A percentile compares a stretch with the other conserved stretches of the same genome.
These are phyloP conservation scores for Ophiocordyceps camponoti-floridani DNA, from an alignment of 2,329 filamentous ascomycete genomes.

Conservation along the genomic window DNA sequence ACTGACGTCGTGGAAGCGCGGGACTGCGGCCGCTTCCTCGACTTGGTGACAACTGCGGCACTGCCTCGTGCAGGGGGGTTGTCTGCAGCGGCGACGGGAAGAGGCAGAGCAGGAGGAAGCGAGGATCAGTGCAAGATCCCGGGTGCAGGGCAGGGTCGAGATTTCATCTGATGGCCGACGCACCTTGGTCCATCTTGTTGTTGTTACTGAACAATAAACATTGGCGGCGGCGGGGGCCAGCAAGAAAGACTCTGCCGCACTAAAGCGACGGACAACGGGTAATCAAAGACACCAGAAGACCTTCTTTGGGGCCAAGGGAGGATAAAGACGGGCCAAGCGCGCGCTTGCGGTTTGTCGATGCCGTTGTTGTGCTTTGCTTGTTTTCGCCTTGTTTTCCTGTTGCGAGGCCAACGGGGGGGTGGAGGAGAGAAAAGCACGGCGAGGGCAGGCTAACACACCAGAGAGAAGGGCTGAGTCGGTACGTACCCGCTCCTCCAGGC, in stretches of 20 bases:
- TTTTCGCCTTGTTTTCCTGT: conserved; percentile 24
- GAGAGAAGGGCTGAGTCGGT: conserved; percentile 2
- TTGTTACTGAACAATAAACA: conserved; percentile 21
- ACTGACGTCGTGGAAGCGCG: conserved; percentile 38
- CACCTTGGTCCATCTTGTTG: conserved; percentile 20
- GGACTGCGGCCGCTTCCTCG: conserved; percentile 32
- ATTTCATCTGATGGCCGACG: conserved; percentile 4
- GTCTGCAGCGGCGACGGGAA: conserved; percentile 6
- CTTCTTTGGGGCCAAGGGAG: background rate
- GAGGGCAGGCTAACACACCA: conserved; percentile 1
- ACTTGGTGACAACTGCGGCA: conserved; percentile 14
- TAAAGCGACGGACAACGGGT: background rate
- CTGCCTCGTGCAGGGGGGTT: conserved; percentile 11
- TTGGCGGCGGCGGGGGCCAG: conserved; percentile 7
- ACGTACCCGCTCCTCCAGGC: conserved; percentile 2
- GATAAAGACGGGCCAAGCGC: conserved; percentile 7
- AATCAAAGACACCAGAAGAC: background rate
- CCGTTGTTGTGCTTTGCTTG: conserved; percentile 7
- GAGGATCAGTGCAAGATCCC: background rate
- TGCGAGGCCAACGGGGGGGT: conserved; percentile 23
- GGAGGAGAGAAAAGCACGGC: conserved; percentile 12
- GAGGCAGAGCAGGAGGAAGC: conserved; percentile 1
- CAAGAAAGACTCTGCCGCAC: background rate
- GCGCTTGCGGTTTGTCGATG: conserved; percentile 11
- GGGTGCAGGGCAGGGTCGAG: background rate